Percentiles rank a stretch among this genome's conserved stretches.
Conservation (phyloP, 1,284 basidiomycete species). For the Cutaneotrichosporon sp. region DNA sequence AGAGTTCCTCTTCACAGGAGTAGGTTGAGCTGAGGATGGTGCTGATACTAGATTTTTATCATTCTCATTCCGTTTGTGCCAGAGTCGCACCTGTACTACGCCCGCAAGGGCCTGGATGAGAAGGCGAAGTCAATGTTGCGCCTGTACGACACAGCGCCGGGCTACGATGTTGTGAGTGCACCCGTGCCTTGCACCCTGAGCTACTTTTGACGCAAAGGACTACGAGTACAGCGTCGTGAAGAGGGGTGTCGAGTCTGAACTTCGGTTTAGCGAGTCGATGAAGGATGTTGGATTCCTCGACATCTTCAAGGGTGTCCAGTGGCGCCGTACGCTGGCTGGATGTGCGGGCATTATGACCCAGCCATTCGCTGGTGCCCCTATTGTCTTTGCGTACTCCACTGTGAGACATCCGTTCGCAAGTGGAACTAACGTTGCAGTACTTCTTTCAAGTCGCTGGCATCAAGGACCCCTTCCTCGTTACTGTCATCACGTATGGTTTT, state of each 20-base stretch:
- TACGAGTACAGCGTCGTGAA: slow-evolving; percentile 26
- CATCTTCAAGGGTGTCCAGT: slow-evolving; percentile 27
- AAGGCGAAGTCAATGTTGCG: slow-evolving; percentile 19
- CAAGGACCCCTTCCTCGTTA: slow-evolving; percentile 26
- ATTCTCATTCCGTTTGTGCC: slow-evolving; percentile 13
- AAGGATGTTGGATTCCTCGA: slow-evolving; percentile 16
- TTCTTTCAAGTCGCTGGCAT: slow-evolving; percentile 49
- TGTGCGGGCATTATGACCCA: slow-evolving; percentile 23
- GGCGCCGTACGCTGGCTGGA: slow-evolving; percentile 25
- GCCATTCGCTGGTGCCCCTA: slow-evolving; percentile 20
- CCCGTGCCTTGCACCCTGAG: too few species aligned
- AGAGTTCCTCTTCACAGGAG: background rate
- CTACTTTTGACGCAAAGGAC: slow-evolving; percentile 12
- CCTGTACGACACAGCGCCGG: slow-evolving; percentile 19
- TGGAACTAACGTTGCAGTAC: too few species aligned
- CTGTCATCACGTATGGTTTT: slow-evolving; percentile 24
- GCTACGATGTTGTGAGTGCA: slow-evolving; percentile 17
- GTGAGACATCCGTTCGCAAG: too few species aligned
- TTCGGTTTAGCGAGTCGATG: background rate
- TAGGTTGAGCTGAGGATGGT: too few species aligned
- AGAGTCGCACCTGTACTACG: slow-evolving; percentile 4
- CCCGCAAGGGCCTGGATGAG: slow-evolving; percentile 14
- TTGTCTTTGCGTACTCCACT: slow-evolving; percentile 22
- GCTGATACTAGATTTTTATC: too few species aligned
- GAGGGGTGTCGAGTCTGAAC: slow-evolving; percentile 18